phyloP scores from a whole-genome alignment of 2,329 filamentous ascomycete genomes.

The Colletotrichum abscissum region DNA sequence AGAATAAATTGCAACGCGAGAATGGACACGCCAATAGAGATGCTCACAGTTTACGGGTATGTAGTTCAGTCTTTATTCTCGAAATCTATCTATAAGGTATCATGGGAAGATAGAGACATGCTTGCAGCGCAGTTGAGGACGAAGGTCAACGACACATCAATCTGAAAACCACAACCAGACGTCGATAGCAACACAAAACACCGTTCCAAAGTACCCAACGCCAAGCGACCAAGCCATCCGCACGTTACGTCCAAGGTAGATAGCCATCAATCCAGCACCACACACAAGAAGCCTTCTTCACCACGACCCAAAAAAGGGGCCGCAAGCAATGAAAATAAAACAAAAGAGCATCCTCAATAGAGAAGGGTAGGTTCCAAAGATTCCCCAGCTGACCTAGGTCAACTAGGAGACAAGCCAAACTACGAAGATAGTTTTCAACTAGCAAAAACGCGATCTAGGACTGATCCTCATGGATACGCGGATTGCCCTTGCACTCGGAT shows the following conservation, averaged over 20 bases:
- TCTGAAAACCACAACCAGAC: too few relatives aligned
- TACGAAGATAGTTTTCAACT: constrained; percentile 79
- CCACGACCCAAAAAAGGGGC: constrained; percentile 51
- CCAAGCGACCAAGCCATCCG: too few relatives aligned
- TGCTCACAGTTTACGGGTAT: too few relatives aligned
- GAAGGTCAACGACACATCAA: too few relatives aligned
- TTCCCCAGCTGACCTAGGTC: constrained; percentile 79
- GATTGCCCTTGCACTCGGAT: constrained; percentile 82
- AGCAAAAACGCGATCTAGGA: constrained; percentile 91
- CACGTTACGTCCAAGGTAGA: background rate
- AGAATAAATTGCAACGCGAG: background rate
- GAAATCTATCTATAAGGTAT: too few relatives aligned
- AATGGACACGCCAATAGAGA: background rate
- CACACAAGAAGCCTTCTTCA: constrained; percentile 57
- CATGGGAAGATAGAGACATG: too few relatives aligned
- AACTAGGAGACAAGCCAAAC: constrained; percentile 53
- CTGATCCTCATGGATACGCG: constrained; percentile 87
- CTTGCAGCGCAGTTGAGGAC: too few relatives aligned
- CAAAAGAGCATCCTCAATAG: constrained; percentile 40
- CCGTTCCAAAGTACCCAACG: too few relatives aligned
- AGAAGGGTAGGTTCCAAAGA: constrained; percentile 73
- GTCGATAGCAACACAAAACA: too few relatives aligned
- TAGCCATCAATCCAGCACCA: rapidly evolving
- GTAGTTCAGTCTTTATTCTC: too few relatives aligned
- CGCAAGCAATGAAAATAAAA: constrained; percentile 62